Evolutionary conservation across 1,284 basidiomycete species (phyloP).

Genomic region (Sphagnurus paluster): DNA sequence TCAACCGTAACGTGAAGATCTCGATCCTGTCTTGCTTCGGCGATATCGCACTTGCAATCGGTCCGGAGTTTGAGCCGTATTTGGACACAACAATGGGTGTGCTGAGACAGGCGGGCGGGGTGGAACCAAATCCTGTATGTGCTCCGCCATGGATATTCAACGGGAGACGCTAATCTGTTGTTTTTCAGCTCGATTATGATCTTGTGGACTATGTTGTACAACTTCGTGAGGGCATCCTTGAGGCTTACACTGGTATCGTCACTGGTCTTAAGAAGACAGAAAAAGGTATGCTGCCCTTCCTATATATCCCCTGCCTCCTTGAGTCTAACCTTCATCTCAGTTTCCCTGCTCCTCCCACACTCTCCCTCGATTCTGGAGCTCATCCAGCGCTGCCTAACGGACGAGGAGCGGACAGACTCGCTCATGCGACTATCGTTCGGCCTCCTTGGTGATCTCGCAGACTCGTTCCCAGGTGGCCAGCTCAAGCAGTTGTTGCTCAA

Average conservation of each 20-base stretch:
- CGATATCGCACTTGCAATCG: conserved; percentile 94
- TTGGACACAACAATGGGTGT: conserved; percentile 91
- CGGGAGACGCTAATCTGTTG: conserved; percentile 7
- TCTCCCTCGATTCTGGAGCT: conserved; percentile 81
- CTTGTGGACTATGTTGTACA: conserved; percentile 90
- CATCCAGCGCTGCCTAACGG: conserved; percentile 76
- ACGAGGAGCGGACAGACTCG: conserved; percentile 84
- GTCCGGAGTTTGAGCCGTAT: conserved; percentile 86
- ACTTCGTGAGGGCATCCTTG: conserved; percentile 93
- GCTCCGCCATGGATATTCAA: conserved; percentile 18
- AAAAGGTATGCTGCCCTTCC: conserved; percentile 48
- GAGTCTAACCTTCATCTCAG: conserved; percentile 35
- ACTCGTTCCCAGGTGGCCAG: conserved; percentile 78
- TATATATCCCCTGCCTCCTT: conserved; percentile 21
- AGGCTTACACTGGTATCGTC: conserved; percentile 95
- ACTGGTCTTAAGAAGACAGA: conserved; percentile 86
- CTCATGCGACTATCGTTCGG: conserved; percentile 80
- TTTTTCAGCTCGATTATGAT: conserved; percentile 76
- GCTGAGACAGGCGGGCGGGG: conserved; percentile 85
- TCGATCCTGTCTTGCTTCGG: conserved; percentile 95
- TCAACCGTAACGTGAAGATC: conserved; percentile 96
- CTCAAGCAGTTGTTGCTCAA: conserved; percentile 79
- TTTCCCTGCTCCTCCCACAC: conserved; percentile 71
- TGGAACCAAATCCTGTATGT: conserved; percentile 82
- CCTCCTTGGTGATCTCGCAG: conserved; percentile 91